phyloP scores from a whole-genome alignment of 345 rosid genomes.

The Tarenaya hassleriana region DNA sequence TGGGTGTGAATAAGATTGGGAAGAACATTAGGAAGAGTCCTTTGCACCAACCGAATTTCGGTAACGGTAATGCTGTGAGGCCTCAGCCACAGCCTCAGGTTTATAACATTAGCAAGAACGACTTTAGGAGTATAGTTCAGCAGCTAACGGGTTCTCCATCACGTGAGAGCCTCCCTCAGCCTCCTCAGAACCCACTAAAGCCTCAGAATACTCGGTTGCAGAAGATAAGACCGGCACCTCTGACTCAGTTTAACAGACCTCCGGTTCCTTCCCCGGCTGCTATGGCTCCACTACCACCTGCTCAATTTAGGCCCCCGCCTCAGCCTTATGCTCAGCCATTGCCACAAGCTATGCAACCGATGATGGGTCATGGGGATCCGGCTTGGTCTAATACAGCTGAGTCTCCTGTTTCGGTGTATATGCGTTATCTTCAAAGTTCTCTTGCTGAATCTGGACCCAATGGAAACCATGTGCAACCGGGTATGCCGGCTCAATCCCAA shows the following conservation, averaged over 20 bases:
- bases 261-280: conserved; percentile 22
- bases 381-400: conserved; percentile 54
- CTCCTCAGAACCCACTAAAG: conserved; percentile 64
- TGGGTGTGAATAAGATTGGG: conserved; percentile 84
- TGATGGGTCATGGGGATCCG: conserved; percentile 43
- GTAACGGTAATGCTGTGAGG: conserved; percentile 49
- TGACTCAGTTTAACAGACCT: conserved; percentile 60
- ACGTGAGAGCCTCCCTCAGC: conserved; percentile 66
- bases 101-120: conserved; percentile 89
- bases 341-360: conserved; percentile 26
- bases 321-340: conserved; percentile 15
- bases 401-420: conserved; percentile 72
- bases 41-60: conserved; percentile 63
- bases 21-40: conserved; percentile 85
- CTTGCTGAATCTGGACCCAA: conserved; percentile 39
- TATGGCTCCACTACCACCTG: conserved; percentile 20
- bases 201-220: conserved; percentile 77
- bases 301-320: conserved; percentile 27
- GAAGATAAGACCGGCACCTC: conserved; percentile 76
- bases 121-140: conserved; percentile 83
- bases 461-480: conserved; percentile 40
- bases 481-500: conserved; percentile 14
- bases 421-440: conserved; percentile 76
- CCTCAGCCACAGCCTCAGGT: conserved; percentile 93
- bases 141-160: conserved; percentile 88